Percentiles rank a stretch among this genome's conserved stretches.
Evolutionary conservation across 2,329 filamentous ascomycete species (phyloP).

Genomic region (Harringtonia lauricola): DNA sequence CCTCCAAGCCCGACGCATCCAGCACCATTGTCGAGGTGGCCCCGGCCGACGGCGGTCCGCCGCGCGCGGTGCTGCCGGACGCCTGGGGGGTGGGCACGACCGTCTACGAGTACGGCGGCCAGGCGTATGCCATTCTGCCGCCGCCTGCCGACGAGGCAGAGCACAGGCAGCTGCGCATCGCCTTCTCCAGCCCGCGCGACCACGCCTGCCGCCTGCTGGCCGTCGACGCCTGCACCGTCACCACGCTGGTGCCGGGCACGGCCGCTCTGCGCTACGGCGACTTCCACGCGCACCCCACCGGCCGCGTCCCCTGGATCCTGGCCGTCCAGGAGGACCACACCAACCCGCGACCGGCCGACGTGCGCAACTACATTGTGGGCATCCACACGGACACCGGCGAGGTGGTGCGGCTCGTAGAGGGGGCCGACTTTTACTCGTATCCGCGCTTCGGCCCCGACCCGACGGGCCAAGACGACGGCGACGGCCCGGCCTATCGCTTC

Average conservation of each 20-base stretch:
- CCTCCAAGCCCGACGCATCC: constrained; percentile 27
- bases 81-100: constrained; percentile 30
- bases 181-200: constrained; percentile 33
- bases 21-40: constrained; percentile 31
- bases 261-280: constrained; percentile 31
- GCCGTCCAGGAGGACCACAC: constrained; percentile 41
- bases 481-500: constrained; percentile 15
- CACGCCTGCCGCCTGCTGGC: constrained; percentile 31
- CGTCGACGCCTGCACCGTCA: constrained; percentile 22
- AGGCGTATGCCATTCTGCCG: constrained; percentile 26
- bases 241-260: constrained; percentile 18
- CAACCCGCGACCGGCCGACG: constrained; percentile 18
- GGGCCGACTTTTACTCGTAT: constrained; percentile 41
- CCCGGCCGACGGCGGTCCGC: constrained; percentile 12
- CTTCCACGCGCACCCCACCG: constrained; percentile 29
- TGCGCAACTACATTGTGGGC: constrained; percentile 27
- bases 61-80: constrained; percentile 28
- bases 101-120: constrained; percentile 43
- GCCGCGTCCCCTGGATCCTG: constrained; percentile 28
- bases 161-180: constrained; percentile 15
- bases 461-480: constrained; percentile 21
- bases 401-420: constrained; percentile 26
- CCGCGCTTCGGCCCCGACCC: constrained; percentile 31
- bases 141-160: not conserved
- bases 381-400: constrained; percentile 29